phyloP scores from a whole-genome alignment of 1,284 basidiomycete genomes.

The Rhodotorula sp. region DNA sequence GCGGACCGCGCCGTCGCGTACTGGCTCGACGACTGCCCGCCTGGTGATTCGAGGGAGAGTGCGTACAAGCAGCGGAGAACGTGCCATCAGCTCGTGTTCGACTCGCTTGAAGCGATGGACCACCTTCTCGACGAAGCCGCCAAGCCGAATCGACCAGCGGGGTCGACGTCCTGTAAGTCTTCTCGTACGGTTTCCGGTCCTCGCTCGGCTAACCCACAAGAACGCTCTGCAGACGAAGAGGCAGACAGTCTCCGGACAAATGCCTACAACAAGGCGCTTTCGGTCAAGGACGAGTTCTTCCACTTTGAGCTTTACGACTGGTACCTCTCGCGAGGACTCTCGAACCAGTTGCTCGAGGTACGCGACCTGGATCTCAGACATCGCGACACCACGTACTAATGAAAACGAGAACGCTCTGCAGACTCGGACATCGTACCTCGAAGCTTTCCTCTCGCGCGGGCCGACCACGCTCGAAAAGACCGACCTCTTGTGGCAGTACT shows the following conservation, averaged over 20 bases:
- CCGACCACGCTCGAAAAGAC: conserved; percentile 77
- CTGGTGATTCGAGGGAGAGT: conserved; percentile 61
- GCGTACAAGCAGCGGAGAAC: conserved; percentile 63
- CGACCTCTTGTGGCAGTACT: conserved; percentile 94
- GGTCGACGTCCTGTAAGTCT: conserved; percentile 30
- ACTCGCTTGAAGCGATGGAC: conserved; percentile 78
- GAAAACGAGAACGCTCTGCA: conserved; percentile 46
- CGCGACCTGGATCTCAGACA: conserved; percentile 36
- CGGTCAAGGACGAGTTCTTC: conserved; percentile 85
- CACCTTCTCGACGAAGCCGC: conserved; percentile 51
- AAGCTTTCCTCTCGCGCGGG: conserved; percentile 78
- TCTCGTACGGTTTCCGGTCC: no score
- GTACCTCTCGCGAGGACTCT: conserved; percentile 73
- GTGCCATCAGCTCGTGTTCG: conserved; percentile 80
- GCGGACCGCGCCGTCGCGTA: conserved; percentile 73
- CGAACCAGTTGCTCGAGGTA: conserved; percentile 87
- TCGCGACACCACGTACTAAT: background rate
- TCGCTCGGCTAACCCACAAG: background rate
- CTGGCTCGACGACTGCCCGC: conserved; percentile 66
- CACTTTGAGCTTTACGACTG: conserved; percentile 93
- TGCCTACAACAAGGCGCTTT: conserved; percentile 77
- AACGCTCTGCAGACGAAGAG: conserved; percentile 52
- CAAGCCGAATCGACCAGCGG: conserved; percentile 39
- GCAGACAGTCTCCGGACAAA: conserved; percentile 66
- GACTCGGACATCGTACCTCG: conserved; percentile 80